Base-by-base conservation (phyloP, 2,329 filamentous ascomycete genomes). In the Spiromastix sp. region DNA sequence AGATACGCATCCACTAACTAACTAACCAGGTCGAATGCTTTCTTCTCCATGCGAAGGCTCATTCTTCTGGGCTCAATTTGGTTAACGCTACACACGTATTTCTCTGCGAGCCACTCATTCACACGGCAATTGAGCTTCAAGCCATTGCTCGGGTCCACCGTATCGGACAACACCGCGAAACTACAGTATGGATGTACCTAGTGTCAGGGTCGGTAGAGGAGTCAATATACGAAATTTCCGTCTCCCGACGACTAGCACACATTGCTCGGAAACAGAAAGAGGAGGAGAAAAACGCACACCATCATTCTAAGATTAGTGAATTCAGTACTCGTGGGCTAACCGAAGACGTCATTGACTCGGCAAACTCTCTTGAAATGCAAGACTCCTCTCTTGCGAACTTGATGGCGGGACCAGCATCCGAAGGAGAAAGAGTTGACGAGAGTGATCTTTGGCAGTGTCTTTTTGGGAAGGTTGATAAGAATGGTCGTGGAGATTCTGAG, bases 71-170 rank as follows among this genome's bases (percentile, higher is more conserved):
- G 0, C 68, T 98, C 19, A 96, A 93, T 42, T 72, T 98, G 0
- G 81, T 94, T 45, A 89, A 93, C 49, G 91, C 89, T 4, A 94
- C 78, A 31, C 86, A 96, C 52, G 86, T 96, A 2, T 93, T 96
- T 52, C 71, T 98, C 4, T 94, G 86, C 55, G 91, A 98, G 54
- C 91, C 91, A 2, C 67, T 96, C 3, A 77, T 96, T 47, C 94
- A 96, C 52, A 89, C 89, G 0, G 86, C 87, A 0, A 76, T 98
- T 11, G 91, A 96, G 58, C 70, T 96, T 7, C 91, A 98, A 57
- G 89, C 87, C 10, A 93, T 96, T 50, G 87, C 89, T 1, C 81
- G 91, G 37, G 87, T 98, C 1, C 86, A 98, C 54, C 77, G 91
- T 22, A 98, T 98, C 43, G 91, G 91, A 0, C 91, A 96, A 59